Evolutionary conservation across 2,329 filamentous ascomycete genomes (phyloP).

Genomic region (Colletotrichum truncatum): DNA sequence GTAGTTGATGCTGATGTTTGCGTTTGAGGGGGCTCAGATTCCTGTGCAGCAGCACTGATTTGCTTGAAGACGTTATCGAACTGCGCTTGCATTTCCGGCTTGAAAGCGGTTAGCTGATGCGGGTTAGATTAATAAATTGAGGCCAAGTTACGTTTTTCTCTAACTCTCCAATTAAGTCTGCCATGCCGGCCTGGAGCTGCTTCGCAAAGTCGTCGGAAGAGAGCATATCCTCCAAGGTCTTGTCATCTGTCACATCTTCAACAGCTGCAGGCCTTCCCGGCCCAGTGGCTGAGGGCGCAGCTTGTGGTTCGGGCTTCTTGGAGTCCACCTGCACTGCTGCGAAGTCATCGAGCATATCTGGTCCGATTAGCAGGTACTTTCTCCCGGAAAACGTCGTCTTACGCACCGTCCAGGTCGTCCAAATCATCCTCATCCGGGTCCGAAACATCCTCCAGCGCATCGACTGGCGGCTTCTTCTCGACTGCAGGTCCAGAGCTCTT

Average conservation of each 20-base stretch:
- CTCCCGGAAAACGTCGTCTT: neutral
- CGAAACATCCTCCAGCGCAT: slow-evolving; percentile 67
- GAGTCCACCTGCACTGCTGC: slow-evolving; percentile 68
- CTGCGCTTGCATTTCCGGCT: slow-evolving; percentile 80
- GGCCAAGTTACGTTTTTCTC: slow-evolving; percentile 50
- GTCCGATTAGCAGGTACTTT: neutral
- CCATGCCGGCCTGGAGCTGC: slow-evolving; percentile 91
- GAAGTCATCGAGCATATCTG: slow-evolving; percentile 95
- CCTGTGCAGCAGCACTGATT: slow-evolving; percentile 63
- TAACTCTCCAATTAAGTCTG: slow-evolving; percentile 78
- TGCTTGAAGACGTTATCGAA: slow-evolving; percentile 83
- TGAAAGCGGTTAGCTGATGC: neutral
- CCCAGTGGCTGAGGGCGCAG: slow-evolving; percentile 28
- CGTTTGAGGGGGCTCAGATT: slow-evolving; percentile 31
- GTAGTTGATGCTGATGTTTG: slow-evolving; percentile 34
- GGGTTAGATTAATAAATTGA: neutral
- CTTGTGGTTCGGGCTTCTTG: slow-evolving; percentile 43
- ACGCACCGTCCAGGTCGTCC: slow-evolving; percentile 87
- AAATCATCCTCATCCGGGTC: slow-evolving; percentile 94
- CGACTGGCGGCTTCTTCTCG: slow-evolving; percentile 35
- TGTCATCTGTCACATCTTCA: slow-evolving; percentile 35
- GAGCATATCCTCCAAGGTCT: slow-evolving; percentile 51
- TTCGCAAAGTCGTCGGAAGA: slow-evolving; percentile 84
- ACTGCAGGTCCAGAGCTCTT: slow-evolving; percentile 29
- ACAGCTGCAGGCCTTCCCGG: slow-evolving; percentile 35